Percentiles rank a stretch among this genome's conserved stretches.
These are phyloP conservation scores for Globisporangium nagaii DNA, from an alignment of 352 stramenopile genomes.

Conservation along the genomic window DNA sequence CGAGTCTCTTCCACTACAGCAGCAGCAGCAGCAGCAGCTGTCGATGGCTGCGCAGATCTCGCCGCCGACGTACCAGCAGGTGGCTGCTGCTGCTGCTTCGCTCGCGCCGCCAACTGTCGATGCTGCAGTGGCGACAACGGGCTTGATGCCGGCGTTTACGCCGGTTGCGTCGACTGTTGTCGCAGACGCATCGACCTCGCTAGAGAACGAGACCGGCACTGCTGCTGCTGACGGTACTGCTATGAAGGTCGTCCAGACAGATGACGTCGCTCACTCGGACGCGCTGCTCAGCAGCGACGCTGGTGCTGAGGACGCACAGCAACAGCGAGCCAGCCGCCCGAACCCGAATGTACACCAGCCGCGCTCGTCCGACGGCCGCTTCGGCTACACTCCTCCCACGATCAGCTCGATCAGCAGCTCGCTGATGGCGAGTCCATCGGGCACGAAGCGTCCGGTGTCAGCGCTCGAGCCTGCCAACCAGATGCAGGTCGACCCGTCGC, in stretches of 20 bases:
- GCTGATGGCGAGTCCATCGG: neutral
- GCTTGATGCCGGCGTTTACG: neutral
- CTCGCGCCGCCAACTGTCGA: neutral
- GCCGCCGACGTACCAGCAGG: neutral
- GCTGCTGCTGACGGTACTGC: neutral
- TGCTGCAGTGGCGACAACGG: neutral
- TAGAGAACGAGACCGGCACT: neutral
- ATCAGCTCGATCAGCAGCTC: neutral
- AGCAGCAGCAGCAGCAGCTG: constrained; percentile 3
- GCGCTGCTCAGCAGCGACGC: neutral
- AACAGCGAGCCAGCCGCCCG: neutral
- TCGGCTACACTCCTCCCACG: neutral
- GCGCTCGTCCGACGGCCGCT: neutral
- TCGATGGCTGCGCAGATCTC: constrained; percentile 4
- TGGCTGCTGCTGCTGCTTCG: neutral
- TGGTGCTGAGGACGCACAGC: neutral
- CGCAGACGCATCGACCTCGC: neutral
- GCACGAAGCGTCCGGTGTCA: constrained; percentile 20
- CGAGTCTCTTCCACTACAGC: too few species aligned
- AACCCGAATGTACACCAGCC: neutral
- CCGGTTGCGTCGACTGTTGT: neutral
- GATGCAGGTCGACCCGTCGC: constrained; percentile 24
- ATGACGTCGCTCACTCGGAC: neutral
- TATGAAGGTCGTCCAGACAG: neutral
- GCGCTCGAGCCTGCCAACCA: constrained; percentile 15